Evolutionary conservation across 73 alveolate species (phyloP).

Genomic region (Tetrahymena malaccensis): DNA sequence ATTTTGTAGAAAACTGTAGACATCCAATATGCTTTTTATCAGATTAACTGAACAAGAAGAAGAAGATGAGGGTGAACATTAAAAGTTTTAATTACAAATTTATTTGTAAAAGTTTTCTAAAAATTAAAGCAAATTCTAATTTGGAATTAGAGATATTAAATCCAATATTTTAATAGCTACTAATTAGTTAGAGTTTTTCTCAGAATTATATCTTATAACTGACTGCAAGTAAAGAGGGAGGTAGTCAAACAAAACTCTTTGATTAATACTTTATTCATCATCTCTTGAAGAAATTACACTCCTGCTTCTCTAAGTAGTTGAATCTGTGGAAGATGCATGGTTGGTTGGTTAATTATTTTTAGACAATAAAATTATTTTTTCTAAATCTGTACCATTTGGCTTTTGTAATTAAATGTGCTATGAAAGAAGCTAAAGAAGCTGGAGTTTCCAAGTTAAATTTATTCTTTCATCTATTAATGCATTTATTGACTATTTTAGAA

Average conservation of each 20-base stretch:
- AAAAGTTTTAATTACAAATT: background rate
- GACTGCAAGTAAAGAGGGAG: background rate
- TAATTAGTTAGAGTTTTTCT: background rate
- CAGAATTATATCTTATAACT: background rate
- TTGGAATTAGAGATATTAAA: background rate
- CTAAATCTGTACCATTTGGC: background rate
- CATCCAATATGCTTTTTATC: background rate
- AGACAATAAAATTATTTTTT: no score
- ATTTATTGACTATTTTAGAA: background rate
- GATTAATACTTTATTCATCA: background rate
- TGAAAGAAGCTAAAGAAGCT: background rate
- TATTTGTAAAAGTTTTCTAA: background rate
- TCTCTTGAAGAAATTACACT: background rate
- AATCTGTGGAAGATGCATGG: background rate
- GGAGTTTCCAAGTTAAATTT: background rate
- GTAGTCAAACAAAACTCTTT: background rate
- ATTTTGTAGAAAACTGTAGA: background rate
- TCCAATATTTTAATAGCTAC: background rate
- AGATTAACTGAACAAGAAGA: background rate
- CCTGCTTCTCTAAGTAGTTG: background rate
- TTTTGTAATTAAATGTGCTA: background rate
- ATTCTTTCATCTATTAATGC: background rate
- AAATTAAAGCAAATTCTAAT: background rate
- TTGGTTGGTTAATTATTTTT: background rate
- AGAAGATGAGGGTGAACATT: no score